Evolutionary conservation across 2,329 filamentous ascomycete genomes (phyloP), one percentile per base, ranked within the genome.

Genomic region (Fusarium haematococcum): DNA sequence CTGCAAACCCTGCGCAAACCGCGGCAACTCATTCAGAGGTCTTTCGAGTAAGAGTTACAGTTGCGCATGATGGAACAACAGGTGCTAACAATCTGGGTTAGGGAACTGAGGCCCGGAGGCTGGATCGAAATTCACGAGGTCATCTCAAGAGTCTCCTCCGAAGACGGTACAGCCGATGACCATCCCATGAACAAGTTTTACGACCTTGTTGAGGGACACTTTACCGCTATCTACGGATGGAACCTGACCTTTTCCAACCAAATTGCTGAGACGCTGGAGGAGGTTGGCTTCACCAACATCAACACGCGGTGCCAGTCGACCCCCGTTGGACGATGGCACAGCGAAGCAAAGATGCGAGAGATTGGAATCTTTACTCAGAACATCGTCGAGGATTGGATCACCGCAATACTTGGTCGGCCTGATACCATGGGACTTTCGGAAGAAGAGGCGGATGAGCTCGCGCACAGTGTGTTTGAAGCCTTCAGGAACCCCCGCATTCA

Each of bases 1-100:
- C 82, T 85, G 7, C 85, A 85, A 25, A 86, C 85, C 33, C 84
- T 91, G 52, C 81, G 84, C 16, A 82, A 90, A 75, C 90, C 89
- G 79, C 82, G 82, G 5, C 81, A 81, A 25, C 80, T 91, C 56
- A 79, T 91, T 54, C 71, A 82, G 39, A 85, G 88, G 73, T 84
- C 85, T 14, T 88, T 86, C 68, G 80, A 82, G 83, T 84, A 79
- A 65, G 75, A 41, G 59, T 60, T 27, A 18, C 62, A 16, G 9
- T 18, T 37, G 5, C 20, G 6, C 30, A 23, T 14, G 14, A 23
- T 27, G 11, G 20, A 48, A 54, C 45, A 41, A 25, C 27, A 61
- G 56, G 23, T 54, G 32, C 71, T 78, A 39, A 78, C 65, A 39
- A 20, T 23, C 32, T 16, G 25, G 25, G 30, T 6, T 43, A 85